phyloP scores from a whole-genome alignment of 2,329 filamentous ascomycete species.

The Alternaria alternata region DNA sequence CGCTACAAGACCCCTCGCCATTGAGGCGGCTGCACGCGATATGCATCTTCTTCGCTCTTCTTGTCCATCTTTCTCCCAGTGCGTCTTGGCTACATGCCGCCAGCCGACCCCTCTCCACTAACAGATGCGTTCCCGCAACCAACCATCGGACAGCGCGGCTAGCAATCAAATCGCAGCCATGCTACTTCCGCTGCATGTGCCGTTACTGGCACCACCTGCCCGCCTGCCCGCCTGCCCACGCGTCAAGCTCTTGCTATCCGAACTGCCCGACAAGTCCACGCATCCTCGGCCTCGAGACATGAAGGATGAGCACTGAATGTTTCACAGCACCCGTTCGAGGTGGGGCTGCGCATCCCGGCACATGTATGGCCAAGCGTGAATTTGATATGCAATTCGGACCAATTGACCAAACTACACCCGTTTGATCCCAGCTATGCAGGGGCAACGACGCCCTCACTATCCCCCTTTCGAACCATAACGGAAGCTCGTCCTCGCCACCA shows the following conservation, averaged over 20 bases:
- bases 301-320: slow-evolving; percentile 38
- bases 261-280: slow-evolving; percentile 6
- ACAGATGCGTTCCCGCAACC: slow-evolving; percentile 8
- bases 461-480: slow-evolving; percentile 29
- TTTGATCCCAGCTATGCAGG: slow-evolving; percentile 38
- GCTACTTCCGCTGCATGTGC: slow-evolving; percentile 1
- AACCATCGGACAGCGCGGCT: slow-evolving; percentile 23
- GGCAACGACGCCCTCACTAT: slow-evolving; percentile 30
- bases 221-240: not conserved
- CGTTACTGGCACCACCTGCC: not conserved
- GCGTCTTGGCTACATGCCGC: slow-evolving; percentile 34
- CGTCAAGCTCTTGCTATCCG: slow-evolving; percentile 1
- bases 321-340: slow-evolving; percentile 35
- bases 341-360: slow-evolving; percentile 28
- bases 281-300: slow-evolving; percentile 28
- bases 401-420: slow-evolving; percentile 28
- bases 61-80: slow-evolving; percentile 23
- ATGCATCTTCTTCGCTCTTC: slow-evolving; percentile 19
- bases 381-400: slow-evolving; percentile 38
- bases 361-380: slow-evolving; percentile 27
- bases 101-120: slow-evolving; percentile 27
- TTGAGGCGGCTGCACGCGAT: slow-evolving; percentile 29
- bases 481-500: slow-evolving; percentile 41
- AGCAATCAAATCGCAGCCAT: slow-evolving; percentile 11
- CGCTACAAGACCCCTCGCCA: slow-evolving; percentile 15